Percentiles rank a stretch among this genome's conserved stretches.
phyloP scores from a whole-genome alignment of 2,329 filamentous ascomycete species.

The Aspergillus ochraceoroseus region DNA sequence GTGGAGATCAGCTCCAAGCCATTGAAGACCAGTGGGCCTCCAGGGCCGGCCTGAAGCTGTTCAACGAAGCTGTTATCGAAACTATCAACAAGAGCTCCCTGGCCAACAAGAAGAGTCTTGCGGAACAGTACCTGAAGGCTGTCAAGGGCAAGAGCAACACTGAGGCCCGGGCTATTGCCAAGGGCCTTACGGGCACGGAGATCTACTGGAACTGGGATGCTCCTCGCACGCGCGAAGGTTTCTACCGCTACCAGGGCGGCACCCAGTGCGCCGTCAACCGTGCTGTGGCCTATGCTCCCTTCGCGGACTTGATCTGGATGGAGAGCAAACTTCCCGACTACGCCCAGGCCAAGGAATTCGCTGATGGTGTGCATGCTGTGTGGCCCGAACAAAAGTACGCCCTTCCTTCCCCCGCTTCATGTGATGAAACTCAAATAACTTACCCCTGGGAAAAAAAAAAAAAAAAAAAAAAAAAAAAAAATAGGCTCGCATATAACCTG shows the following conservation, averaged over 20 bases:
- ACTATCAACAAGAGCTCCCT: slow-evolving; percentile 66
- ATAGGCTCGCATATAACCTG: slow-evolving; percentile 90
- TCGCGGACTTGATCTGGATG: slow-evolving; percentile 98
- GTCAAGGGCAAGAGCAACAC: slow-evolving; percentile 78
- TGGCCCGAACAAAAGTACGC: slow-evolving; percentile 94
- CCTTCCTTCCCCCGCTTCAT: slow-evolving; percentile 20
- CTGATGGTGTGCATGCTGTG: slow-evolving; percentile 84
- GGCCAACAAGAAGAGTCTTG: slow-evolving; percentile 62
- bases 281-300: slow-evolving; percentile 85
- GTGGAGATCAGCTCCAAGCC: slow-evolving; percentile 72
- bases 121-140: slow-evolving; percentile 61
- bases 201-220: slow-evolving; percentile 93
- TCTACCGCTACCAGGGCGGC: slow-evolving; percentile 87
- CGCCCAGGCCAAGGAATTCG: slow-evolving; percentile 86
- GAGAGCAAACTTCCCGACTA: slow-evolving; percentile 95
- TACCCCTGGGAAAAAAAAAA: background rate
- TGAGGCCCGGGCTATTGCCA: slow-evolving; percentile 76
- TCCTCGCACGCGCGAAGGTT: slow-evolving; percentile 89
- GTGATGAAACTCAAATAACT: too few relatives aligned
- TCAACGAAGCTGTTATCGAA: slow-evolving; percentile 82
- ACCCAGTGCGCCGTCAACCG: slow-evolving; percentile 88
- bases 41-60: slow-evolving; percentile 76
- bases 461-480: slow-evolving; percentile 18
- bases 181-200: slow-evolving; percentile 69
- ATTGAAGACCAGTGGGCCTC: slow-evolving; percentile 86